Evolutionary conservation across 164 flowering plant species (phyloP).

Genomic region (Santalum album): DNA sequence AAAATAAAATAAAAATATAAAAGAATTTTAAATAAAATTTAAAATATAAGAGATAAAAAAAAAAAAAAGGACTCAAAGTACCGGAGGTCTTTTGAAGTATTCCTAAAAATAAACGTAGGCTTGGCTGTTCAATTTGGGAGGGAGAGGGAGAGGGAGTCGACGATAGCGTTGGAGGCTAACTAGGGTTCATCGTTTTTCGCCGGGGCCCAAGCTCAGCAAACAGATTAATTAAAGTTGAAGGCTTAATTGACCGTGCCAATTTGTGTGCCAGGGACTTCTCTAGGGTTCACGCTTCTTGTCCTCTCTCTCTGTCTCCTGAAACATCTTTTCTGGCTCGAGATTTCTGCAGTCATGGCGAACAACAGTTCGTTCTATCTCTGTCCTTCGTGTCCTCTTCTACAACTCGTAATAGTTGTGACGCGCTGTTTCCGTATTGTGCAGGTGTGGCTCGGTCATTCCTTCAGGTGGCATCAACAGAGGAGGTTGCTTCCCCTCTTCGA

Average conservation of each 20-base stretch:
- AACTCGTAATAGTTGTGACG: not conserved
- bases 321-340: not conserved
- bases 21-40: no score
- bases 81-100: no score
- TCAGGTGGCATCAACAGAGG: conserved; percentile 61
- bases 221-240: not conserved
- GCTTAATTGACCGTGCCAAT: not conserved
- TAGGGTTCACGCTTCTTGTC: not conserved
- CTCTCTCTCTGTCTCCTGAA: not conserved
- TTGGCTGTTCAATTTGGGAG: no score
- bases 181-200: no score
- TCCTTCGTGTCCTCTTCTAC: not conserved
- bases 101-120: no score
- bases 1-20: no score
- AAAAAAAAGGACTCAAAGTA: no score
- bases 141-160: no score
- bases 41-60: no score
- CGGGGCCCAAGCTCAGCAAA: not conserved
- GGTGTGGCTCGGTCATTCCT: conserved; percentile 54
- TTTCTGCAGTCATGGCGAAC: not conserved
- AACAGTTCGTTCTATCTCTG: not conserved
- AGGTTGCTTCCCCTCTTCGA: conserved; percentile 59
- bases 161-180: no score
- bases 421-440: conserved; percentile 8
- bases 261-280: no score